Percentiles rank a stretch among this genome's conserved stretches.
Conservation (phyloP, 768 basidiomycete species). For the Lactarius sp. region DNA sequence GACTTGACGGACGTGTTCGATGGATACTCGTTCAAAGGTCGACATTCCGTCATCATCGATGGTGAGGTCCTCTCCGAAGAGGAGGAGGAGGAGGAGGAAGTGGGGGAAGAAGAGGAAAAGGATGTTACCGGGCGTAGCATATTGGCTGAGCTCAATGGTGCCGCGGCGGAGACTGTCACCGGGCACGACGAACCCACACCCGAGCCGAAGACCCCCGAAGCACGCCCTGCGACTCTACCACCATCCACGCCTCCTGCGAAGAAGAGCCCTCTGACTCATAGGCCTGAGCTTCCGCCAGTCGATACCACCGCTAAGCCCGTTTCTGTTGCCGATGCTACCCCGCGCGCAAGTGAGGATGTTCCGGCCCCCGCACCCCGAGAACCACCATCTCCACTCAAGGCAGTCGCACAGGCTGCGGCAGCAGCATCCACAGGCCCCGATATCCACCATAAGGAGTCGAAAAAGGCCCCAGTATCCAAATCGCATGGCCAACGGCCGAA, state of each 20-base stretch:
- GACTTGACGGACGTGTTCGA: conserved; percentile 78
- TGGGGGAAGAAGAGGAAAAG: conserved; percentile 39
- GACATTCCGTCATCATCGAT: conserved; percentile 73
- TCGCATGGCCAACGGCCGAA: conserved; percentile 25
- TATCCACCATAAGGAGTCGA: conserved; percentile 21
- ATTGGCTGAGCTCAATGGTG: conserved; percentile 22
- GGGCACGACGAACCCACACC: conserved; percentile 32
- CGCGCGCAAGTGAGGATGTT: conserved; percentile 22
- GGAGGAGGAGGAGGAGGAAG: conserved; percentile 42
- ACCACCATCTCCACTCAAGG: conserved; percentile 15
- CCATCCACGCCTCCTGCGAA: conserved; percentile 18
- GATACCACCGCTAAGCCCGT: conserved; percentile 14
- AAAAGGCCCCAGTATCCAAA: conserved; percentile 16
- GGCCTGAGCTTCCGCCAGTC: conserved; percentile 10
- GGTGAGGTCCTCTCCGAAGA: conserved; percentile 46
- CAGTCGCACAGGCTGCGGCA: conserved; percentile 14
- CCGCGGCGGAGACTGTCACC: conserved; percentile 30
- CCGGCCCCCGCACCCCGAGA: not conserved
- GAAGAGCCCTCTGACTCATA: conserved; percentile 12
- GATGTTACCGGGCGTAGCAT: conserved; percentile 25
- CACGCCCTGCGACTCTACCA: conserved; percentile 41
- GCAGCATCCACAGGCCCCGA: conserved; percentile 19
- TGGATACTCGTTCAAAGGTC: conserved; percentile 90
- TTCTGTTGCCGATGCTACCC: conserved; percentile 16
- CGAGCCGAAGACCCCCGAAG: conserved; percentile 77